These are phyloP conservation scores for Xylariaceae sp. DNA, from an alignment of 2,329 filamentous ascomycete genomes.

Conservation along the genomic window DNA sequence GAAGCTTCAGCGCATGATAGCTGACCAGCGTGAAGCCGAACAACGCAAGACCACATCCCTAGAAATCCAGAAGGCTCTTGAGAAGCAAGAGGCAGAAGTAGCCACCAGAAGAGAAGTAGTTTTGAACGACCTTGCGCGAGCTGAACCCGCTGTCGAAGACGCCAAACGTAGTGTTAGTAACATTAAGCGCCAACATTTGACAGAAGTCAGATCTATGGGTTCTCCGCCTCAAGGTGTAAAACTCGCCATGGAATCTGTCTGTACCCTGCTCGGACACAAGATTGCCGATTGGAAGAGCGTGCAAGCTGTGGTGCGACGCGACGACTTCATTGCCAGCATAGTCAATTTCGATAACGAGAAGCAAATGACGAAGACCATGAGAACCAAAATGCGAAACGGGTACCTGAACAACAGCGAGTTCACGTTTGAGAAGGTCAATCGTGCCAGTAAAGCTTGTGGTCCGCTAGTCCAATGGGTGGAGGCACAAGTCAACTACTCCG, in stretches of 20 bases:
- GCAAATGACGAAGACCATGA: constrained; percentile 81
- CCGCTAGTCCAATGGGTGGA: constrained; percentile 95
- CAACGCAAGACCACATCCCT: constrained; percentile 83
- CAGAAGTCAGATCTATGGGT: constrained; percentile 95
- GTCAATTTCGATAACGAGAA: constrained; percentile 94
- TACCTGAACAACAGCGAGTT: constrained; percentile 93
- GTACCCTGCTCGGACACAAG: constrained; percentile 87
- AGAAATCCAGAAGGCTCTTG: constrained; percentile 81
- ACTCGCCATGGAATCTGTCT: constrained; percentile 92
- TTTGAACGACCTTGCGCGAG: constrained; percentile 78
- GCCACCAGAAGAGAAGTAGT: constrained; percentile 80
- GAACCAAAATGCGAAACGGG: constrained; percentile 86
- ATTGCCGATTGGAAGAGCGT: constrained; percentile 89
- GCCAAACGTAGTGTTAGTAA: constrained; percentile 96
- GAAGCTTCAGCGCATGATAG: constrained; percentile 95
- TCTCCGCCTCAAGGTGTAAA: constrained; percentile 88
- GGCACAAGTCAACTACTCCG: constrained; percentile 96
- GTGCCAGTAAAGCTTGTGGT: constrained; percentile 93
- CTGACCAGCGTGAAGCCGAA: constrained; percentile 91
- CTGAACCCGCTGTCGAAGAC: constrained; percentile 88
- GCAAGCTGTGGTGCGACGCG: constrained; percentile 79
- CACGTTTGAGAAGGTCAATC: constrained; percentile 92
- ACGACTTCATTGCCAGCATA: constrained; percentile 97
- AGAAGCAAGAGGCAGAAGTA: constrained; percentile 86
- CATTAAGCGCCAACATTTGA: constrained; percentile 96